phyloP scores from a whole-genome alignment of 2,329 filamentous ascomycete species.

The Pestalotiopsis sp. region DNA sequence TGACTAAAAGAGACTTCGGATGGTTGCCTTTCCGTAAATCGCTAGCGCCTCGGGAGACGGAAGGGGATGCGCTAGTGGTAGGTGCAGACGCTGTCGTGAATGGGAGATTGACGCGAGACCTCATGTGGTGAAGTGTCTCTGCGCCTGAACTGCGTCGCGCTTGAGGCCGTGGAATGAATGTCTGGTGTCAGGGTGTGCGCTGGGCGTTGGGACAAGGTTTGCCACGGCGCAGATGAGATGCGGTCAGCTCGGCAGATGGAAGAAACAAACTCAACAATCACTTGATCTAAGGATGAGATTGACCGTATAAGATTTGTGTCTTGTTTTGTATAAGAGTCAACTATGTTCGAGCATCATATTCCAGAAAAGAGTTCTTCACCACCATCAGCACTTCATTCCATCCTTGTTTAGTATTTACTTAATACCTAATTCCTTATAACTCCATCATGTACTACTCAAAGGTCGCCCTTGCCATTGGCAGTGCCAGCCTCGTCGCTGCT shows the following conservation, averaged over 20 bases:
- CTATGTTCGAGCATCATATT: background rate
- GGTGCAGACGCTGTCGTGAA: background rate
- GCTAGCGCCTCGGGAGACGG: background rate
- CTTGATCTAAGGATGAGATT: background rate
- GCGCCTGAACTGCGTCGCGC: background rate
- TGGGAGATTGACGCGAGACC: background rate
- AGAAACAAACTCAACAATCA: background rate
- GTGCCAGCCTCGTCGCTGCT: conserved; percentile 8
- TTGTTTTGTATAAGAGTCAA: background rate
- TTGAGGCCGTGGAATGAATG: background rate
- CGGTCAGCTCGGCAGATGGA: background rate
- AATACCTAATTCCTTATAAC: background rate
- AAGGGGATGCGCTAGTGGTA: background rate
- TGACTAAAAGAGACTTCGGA: background rate
- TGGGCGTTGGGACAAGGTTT: background rate
- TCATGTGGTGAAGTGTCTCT: background rate
- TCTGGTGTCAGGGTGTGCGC: background rate
- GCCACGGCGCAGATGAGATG: background rate
- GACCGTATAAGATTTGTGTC: background rate
- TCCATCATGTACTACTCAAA: conserved; percentile 8
- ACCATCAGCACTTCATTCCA: background rate
- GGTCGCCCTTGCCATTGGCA: background rate
- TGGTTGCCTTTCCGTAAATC: background rate
- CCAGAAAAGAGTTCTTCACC: background rate
- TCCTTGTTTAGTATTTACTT: background rate